Conservation (phyloP, 2,329 filamentous ascomycete species). For the Beauveria asiatica region DNA sequence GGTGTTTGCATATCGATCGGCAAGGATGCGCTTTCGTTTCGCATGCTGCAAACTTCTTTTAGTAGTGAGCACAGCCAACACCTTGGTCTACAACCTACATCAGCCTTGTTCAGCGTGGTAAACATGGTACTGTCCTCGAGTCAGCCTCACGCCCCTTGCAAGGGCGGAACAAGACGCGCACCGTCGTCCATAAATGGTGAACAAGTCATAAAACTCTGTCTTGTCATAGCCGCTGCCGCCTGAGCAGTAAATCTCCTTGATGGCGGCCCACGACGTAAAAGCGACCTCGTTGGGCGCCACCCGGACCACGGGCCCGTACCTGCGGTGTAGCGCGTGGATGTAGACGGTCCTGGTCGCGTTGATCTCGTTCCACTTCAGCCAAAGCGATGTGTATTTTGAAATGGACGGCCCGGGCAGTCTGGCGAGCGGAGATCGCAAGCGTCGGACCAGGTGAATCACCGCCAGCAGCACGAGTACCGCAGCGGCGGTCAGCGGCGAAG, state of each 20-base stretch:
- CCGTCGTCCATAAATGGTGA: slow-evolving; percentile 49
- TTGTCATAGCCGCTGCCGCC: slow-evolving; percentile 57
- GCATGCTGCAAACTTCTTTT: slow-evolving; percentile 40
- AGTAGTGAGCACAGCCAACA: background rate
- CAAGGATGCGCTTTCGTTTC: slow-evolving; percentile 53
- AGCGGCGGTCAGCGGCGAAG: slow-evolving; percentile 21
- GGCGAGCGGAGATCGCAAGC: slow-evolving; percentile 25
- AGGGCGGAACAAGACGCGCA: slow-evolving; percentile 19
- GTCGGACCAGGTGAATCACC: slow-evolving; percentile 18
- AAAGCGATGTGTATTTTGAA: slow-evolving; percentile 41
- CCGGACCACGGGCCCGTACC: slow-evolving; percentile 49
- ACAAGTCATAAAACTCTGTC: slow-evolving; percentile 55
- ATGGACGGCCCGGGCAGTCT: slow-evolving; percentile 40
- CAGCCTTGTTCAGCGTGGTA: slow-evolving; percentile 44
- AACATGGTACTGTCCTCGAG: slow-evolving; percentile 45
- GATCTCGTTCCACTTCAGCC: slow-evolving; percentile 50
- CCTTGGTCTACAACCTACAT: slow-evolving; percentile 28
- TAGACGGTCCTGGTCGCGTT: slow-evolving; percentile 43
- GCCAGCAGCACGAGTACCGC: slow-evolving; percentile 19
- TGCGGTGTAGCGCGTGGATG: slow-evolving; percentile 45
- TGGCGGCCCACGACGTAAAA: slow-evolving; percentile 45
- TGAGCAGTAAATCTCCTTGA: slow-evolving; percentile 56
- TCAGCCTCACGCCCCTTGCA: slow-evolving; percentile 8
- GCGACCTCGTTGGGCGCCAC: slow-evolving; percentile 51
- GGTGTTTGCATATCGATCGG: slow-evolving; percentile 60